Evolutionary conservation across 2,329 filamentous ascomycete species (phyloP).

Genomic region (Colletotrichum karsti): DNA sequence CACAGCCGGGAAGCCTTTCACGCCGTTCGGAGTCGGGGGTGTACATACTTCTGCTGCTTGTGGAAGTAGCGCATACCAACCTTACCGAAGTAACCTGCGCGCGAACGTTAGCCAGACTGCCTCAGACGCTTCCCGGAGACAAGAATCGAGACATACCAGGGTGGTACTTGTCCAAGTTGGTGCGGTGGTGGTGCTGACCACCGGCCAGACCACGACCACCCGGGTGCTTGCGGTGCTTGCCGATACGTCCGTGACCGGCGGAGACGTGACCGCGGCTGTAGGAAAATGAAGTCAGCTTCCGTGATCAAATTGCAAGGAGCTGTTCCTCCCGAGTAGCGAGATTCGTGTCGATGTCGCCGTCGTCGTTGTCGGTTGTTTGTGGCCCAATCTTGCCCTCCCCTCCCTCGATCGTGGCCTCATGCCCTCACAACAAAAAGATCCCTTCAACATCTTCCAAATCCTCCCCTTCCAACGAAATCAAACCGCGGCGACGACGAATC

Average conservation of each 20-base stretch:
- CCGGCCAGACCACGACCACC: slow-evolving; percentile 90
- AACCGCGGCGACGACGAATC: slow-evolving; percentile 29
- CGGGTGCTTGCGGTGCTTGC: slow-evolving; percentile 96
- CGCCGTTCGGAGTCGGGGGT: not conserved
- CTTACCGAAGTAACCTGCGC: slow-evolving; percentile 99
- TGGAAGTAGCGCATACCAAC: slow-evolving; percentile 97
- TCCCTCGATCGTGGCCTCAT: not conserved
- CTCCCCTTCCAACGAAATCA: not conserved
- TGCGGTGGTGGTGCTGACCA: slow-evolving; percentile 99
- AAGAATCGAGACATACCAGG: slow-evolving; percentile 10
- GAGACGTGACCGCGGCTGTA: slow-evolving; percentile 94
- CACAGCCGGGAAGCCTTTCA: not conserved
- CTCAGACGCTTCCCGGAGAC: too few relatives aligned
- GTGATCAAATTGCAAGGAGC: not conserved
- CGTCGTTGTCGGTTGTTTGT: not conserved
- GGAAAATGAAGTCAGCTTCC: slow-evolving; percentile 32
- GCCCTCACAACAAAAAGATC: too few relatives aligned
- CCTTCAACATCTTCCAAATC: too few relatives aligned
- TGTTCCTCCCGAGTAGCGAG: slow-evolving; percentile 14
- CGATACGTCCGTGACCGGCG: slow-evolving; percentile 97
- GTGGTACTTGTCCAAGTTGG: slow-evolving; percentile 85
- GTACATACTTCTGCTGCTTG: slow-evolving; percentile 76
- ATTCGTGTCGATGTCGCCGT: too few relatives aligned
- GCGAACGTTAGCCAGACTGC: slow-evolving; percentile 73
- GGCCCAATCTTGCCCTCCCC: too few relatives aligned